Percentiles rank a stretch among this genome's conserved stretches.
phyloP scores from a whole-genome alignment of 768 basidiomycete species.

The Mycena rosella region DNA sequence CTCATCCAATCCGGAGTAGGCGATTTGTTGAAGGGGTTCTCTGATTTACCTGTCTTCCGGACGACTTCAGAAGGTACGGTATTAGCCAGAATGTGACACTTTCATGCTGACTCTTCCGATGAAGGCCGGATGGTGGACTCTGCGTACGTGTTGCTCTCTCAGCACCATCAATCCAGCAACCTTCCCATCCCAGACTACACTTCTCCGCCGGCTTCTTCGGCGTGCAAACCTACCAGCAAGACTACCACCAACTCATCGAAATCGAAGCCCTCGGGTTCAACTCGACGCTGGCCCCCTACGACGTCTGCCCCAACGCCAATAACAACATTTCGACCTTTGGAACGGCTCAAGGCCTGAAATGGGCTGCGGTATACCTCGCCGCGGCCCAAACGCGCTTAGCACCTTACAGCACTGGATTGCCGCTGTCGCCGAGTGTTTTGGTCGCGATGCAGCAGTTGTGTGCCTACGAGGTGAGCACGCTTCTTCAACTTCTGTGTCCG shows the following conservation, averaged over 20 bases:
- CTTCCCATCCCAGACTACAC: conserved; percentile 53
- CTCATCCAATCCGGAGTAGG: conserved; percentile 35
- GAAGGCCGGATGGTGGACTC: conserved; percentile 67
- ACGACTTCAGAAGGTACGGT: conserved; percentile 66
- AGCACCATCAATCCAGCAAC: too few species aligned
- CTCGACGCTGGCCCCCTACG: conserved; percentile 75
- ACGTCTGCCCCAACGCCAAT: conserved; percentile 70
- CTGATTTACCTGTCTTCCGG: conserved; percentile 69
- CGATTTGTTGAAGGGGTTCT: conserved; percentile 58
- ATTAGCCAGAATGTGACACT: too few species aligned
- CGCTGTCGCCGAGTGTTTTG: conserved; percentile 64
- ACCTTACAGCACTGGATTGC: conserved; percentile 61
- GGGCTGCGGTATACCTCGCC: conserved; percentile 72
- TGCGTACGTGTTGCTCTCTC: conserved; percentile 45
- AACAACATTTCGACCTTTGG: conserved; percentile 59
- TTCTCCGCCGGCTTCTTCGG: too few species aligned
- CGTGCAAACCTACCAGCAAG: conserved; percentile 59
- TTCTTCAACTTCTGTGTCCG: too few species aligned
- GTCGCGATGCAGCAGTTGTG: conserved; percentile 77
- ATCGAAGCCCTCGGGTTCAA: conserved; percentile 71
- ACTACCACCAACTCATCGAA: conserved; percentile 72
- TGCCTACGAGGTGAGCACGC: conserved; percentile 72
- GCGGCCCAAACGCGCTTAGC: conserved; percentile 67
- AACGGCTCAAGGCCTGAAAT: conserved; percentile 59
- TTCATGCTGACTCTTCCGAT: too few species aligned